Base-by-base conservation (phyloP, 176 grass and related monocot species). In the Oryza coarctata region DNA sequence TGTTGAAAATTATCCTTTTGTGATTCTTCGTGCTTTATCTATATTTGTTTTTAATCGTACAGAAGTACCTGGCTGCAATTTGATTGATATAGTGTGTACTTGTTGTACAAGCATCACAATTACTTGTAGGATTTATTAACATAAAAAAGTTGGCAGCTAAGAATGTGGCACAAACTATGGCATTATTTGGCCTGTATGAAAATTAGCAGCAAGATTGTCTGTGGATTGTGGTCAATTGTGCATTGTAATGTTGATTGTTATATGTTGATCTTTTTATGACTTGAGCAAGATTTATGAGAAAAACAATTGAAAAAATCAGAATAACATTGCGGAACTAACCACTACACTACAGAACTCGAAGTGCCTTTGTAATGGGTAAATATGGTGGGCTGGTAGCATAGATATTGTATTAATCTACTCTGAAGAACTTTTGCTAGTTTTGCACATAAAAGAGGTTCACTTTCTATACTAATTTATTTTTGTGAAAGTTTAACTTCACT, bases 391-490 rank as follows among this genome's bases (percentile, higher is more conserved):
- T 80, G 33, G 79, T 71, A 23, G 39, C 6, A 60, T 61, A 55
- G 74, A 40, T 33, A 13, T 61, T 84, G 6, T 68, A 76, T 31
- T 77, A 34, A 26, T 85, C 3, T 85, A 44, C 63, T 44, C 17
- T 45, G 43, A 14, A 76, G 25, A 44, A 55, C 28, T 61, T 3
- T n/a, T 20, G 7, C 76, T 66, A 67, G 39, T 86, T 62, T 73
- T 80, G 29, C 52, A 29, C 52, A 35, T 28, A 27, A 63, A 38
- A 52, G 25, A 39, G 38, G 38, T 23, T 68, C 30, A 68, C 29
- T 45, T 65, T 29, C 5, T 7, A 36, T 55, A 68, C 72, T 17
- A 58, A 27, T 76, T 78, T 75, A 15, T 15, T 15, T 45, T 1
- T 45, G 12, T 13, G 13, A 45, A 45, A 45, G 12, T 45, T 43